A percentile compares a stretch with the other conserved stretches of the same genome.
These are phyloP conservation scores for Fimicolochytrium jonesii DNA, from an alignment of 192 early-diverging fungal species.

Conservation along the genomic window DNA sequence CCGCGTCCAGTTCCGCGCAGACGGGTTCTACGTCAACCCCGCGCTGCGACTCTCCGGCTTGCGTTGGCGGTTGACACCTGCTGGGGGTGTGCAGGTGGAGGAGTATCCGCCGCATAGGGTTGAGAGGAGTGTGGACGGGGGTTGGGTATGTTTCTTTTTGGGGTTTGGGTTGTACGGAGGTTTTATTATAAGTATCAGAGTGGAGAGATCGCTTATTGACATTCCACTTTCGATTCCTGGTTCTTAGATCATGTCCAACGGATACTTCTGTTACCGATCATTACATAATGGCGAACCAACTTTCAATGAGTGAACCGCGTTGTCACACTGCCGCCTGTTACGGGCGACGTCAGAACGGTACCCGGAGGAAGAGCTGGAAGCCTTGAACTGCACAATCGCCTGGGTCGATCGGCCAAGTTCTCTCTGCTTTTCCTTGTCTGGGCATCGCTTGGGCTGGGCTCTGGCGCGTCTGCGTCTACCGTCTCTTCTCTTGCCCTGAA, in stretches of 20 bases:
- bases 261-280: constrained; percentile 9
- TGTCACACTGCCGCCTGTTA: too few relatives aligned
- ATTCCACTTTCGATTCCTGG: background rate
- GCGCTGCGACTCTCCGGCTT: background rate
- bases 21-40: constrained; percentile 14
- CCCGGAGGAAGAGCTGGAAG: too few relatives aligned
- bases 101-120: constrained; percentile 5
- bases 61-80: constrained; percentile 17
- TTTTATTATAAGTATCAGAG: background rate
- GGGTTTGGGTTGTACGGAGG: background rate
- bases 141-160: constrained; percentile 2
- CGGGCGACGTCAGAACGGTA: too few relatives aligned
- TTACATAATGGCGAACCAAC: constrained; percentile 9
- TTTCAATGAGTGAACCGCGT: too few relatives aligned
- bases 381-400: too few relatives aligned
- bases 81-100: constrained; percentile 20
- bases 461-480: too few relatives aligned
- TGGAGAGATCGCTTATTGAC: background rate
- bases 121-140: constrained; percentile 11
- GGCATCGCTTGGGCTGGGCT: too few relatives aligned
- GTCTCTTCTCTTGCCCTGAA: too few relatives aligned
- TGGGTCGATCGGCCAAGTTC: too few relatives aligned
- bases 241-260: constrained; percentile 8
- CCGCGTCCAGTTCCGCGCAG: background rate
- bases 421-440: too few relatives aligned